phyloP scores from a whole-genome alignment of 2,329 filamentous ascomycete genomes.

The Fusarium heterosporum region DNA sequence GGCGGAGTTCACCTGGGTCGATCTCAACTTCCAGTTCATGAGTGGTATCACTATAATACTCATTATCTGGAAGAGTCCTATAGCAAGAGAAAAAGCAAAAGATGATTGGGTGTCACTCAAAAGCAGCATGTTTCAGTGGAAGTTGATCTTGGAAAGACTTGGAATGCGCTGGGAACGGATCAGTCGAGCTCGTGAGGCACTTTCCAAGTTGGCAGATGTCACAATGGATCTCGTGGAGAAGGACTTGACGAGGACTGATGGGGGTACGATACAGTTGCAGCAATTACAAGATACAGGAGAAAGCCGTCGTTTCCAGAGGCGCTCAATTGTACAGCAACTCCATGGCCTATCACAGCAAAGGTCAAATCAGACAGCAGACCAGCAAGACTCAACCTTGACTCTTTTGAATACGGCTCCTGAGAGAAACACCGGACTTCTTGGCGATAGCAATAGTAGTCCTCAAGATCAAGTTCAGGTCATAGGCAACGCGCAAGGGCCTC shows the following conservation, averaged over 20 bases:
- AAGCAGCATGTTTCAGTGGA: constrained; percentile 10
- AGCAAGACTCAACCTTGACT: fast-evolving
- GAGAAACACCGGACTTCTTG: no score
- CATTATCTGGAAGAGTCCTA: constrained; percentile 7
- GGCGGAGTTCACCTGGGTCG: constrained; percentile 20
- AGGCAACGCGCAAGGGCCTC: no score
- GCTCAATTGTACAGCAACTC: constrained; percentile 8
- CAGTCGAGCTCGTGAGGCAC: constrained; percentile 3
- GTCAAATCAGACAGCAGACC: fast-evolving
- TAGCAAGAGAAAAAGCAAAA: neutral
- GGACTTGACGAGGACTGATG: neutral
- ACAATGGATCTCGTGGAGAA: constrained; percentile 19
- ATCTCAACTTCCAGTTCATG: constrained; percentile 22
- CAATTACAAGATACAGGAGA: neutral
- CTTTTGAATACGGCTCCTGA: neutral
- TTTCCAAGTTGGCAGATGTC: constrained; percentile 15
- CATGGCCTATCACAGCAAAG: neutral
- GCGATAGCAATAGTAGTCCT: no score
- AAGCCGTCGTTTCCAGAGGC: neutral
- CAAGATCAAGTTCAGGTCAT: no score
- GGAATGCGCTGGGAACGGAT: constrained; percentile 4
- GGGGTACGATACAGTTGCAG: fast-evolving
- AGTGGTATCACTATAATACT: constrained; percentile 10
- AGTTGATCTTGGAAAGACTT: neutral
- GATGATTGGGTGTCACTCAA: constrained; percentile 17